Conservation (phyloP, 768 basidiomycete genomes). For the Naematelia encephala region DNA sequence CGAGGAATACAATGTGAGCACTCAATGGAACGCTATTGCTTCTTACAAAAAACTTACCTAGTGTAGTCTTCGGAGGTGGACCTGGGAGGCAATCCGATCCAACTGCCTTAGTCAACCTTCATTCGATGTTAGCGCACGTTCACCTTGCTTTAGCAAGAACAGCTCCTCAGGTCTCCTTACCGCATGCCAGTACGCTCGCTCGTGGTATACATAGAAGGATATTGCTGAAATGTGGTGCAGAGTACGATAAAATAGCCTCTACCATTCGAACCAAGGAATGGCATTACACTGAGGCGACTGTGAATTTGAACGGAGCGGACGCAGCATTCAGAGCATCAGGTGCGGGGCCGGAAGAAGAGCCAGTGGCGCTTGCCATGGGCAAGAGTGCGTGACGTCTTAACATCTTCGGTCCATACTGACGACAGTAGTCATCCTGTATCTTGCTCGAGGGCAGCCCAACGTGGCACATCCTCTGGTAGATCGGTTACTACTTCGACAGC, state of each 20-base stretch:
- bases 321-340: slow-evolving; percentile 55
- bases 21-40: not conserved
- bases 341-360: slow-evolving; percentile 62
- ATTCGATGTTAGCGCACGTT: slow-evolving; percentile 79
- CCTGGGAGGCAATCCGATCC: slow-evolving; percentile 52
- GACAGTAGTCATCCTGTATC: slow-evolving; percentile 68
- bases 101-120: slow-evolving; percentile 62
- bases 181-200: slow-evolving; percentile 65
- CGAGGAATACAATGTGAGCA: slow-evolving; percentile 54
- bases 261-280: slow-evolving; percentile 29
- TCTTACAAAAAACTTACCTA: slow-evolving; percentile 6
- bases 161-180: slow-evolving; percentile 75
- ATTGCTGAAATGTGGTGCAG: slow-evolving; percentile 17
- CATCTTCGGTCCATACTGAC: not conserved
- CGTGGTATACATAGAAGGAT: not conserved
- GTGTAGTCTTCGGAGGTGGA: slow-evolving; percentile 44
- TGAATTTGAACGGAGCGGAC: slow-evolving; percentile 55
- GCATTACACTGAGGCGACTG: slow-evolving; percentile 56
- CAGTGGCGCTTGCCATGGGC: slow-evolving; percentile 31
- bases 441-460: slow-evolving; percentile 75
- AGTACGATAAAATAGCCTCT: slow-evolving; percentile 40
- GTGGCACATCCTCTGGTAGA: slow-evolving; percentile 80
- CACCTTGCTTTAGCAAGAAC: slow-evolving; percentile 72
- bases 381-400: slow-evolving; percentile 25
- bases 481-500: slow-evolving; percentile 68